phyloP scores from a whole-genome alignment of 139 green algal genomes.

The Coccomyxa sp. region DNA sequence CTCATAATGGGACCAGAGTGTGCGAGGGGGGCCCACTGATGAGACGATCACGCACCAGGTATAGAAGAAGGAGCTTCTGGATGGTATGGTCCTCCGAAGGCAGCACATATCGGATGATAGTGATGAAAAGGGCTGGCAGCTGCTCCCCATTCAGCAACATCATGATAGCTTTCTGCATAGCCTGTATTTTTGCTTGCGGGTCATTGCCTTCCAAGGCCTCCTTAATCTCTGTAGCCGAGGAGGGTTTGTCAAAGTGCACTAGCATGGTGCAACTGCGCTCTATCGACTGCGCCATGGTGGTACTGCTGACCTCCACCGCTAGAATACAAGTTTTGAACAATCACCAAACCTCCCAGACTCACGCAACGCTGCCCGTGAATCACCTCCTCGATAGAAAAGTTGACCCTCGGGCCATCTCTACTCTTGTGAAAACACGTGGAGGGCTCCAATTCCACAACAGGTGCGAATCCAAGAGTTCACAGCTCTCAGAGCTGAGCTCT shows the following conservation, averaged over 20 bases:
- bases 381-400: too few relatives aligned
- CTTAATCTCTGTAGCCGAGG: constrained; percentile 83
- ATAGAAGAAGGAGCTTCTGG: constrained; percentile 98
- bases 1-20: neutral
- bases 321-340: too few relatives aligned
- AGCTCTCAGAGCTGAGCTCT: too few relatives aligned
- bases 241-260: constrained; percentile 81
- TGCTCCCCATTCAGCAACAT: constrained; percentile 93
- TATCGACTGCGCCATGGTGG: constrained; percentile 54
- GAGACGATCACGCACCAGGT: constrained; percentile 67
- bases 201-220: constrained; percentile 88
- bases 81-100: constrained; percentile 96
- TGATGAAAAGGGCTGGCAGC: constrained; percentile 97
- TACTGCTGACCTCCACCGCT: neutral
- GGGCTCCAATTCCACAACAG: too few relatives aligned
- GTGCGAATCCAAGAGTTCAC: too few relatives aligned
- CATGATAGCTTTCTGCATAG: constrained; percentile 95
- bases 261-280: constrained; percentile 92
- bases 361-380: too few relatives aligned
- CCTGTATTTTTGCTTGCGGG: constrained; percentile 69
- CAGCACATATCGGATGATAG: constrained; percentile 98
- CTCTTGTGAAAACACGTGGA: too few relatives aligned
- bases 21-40: neutral
- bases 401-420: too few relatives aligned
- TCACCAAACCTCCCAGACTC: too few relatives aligned